phyloP scores from a whole-genome alignment of 176 grass and related monocot species.

The Rhynchospora pubera region DNA sequence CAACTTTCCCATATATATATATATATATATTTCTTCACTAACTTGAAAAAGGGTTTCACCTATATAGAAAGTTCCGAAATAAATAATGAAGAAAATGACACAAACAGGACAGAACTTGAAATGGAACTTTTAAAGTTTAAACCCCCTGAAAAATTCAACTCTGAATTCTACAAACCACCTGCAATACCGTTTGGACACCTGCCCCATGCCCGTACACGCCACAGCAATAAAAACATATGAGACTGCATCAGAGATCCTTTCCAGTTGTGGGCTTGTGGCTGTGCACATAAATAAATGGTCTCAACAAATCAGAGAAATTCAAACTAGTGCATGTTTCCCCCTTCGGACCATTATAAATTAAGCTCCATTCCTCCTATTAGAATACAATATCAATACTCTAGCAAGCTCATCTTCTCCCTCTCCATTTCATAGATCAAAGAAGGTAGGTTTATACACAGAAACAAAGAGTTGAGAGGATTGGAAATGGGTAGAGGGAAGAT shows the following conservation, averaged over 20 bases:
- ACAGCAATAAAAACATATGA: background rate
- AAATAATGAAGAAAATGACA: background rate
- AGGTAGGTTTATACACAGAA: background rate
- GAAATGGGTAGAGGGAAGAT: slow-evolving; percentile 65
- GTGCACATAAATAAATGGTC: background rate
- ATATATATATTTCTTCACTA: background rate
- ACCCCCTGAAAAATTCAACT: background rate
- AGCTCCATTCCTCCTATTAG: background rate
- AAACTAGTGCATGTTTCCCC: background rate
- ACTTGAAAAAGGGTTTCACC: background rate
- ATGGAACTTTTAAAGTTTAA: background rate
- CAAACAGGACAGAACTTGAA: background rate
- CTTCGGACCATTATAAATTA: background rate
- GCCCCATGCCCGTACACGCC: background rate
- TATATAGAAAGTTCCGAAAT: background rate
- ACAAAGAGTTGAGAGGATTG: background rate
- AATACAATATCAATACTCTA: background rate
- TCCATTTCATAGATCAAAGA: background rate
- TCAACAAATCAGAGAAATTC: slow-evolving; percentile 7
- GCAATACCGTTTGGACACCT: background rate
- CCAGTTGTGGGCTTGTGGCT: no score
- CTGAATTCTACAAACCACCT: background rate
- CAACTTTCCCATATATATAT: background rate
- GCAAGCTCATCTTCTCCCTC: background rate
- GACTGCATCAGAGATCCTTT: background rate